A percentile compares a stretch with the other conserved stretches of the same genome.
phyloP scores from a whole-genome alignment of 2,329 filamentous ascomycete species.

The Apiospora malaysiana region DNA sequence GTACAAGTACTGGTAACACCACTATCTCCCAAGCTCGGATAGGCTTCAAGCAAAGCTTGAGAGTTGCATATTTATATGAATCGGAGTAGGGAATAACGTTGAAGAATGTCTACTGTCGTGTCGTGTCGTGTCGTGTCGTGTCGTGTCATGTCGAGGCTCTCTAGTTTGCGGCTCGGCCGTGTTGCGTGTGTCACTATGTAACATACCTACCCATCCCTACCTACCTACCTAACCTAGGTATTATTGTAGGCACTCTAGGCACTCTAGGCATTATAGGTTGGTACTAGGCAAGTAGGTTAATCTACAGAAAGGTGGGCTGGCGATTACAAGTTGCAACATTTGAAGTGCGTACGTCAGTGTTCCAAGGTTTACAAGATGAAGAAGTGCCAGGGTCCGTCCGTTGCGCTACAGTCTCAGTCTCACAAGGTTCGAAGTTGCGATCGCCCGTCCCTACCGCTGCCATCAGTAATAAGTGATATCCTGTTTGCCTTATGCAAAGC shows the following conservation, averaged over 20 bases:
- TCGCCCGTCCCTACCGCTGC: not conserved
- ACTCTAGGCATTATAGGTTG: too few species aligned
- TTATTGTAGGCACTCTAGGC: too few species aligned
- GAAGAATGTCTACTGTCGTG: too few species aligned
- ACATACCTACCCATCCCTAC: too few species aligned
- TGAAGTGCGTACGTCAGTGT: not conserved
- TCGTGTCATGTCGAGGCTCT: not conserved
- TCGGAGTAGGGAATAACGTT: too few species aligned
- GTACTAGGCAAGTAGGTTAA: not conserved
- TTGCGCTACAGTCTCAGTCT: conserved; percentile 7
- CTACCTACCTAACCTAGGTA: too few species aligned
- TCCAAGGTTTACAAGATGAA: conserved; percentile 9
- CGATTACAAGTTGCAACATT: too few species aligned
- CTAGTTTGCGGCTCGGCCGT: conserved; percentile 4
- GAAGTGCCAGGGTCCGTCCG: conserved; percentile 9
- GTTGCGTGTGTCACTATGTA: too few species aligned
- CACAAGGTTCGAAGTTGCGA: conserved; percentile 12
- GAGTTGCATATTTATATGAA: not conserved
- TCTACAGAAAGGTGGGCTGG: not conserved
- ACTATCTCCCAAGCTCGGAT: not conserved
- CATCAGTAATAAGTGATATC: not conserved
- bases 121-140: not conserved
- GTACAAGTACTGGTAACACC: too few species aligned
- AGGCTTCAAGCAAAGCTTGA: not conserved
- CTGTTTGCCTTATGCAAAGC: conserved; percentile 1